Conservation (phyloP, 176 grass and related monocot species). For the Carex cristatella region DNA sequence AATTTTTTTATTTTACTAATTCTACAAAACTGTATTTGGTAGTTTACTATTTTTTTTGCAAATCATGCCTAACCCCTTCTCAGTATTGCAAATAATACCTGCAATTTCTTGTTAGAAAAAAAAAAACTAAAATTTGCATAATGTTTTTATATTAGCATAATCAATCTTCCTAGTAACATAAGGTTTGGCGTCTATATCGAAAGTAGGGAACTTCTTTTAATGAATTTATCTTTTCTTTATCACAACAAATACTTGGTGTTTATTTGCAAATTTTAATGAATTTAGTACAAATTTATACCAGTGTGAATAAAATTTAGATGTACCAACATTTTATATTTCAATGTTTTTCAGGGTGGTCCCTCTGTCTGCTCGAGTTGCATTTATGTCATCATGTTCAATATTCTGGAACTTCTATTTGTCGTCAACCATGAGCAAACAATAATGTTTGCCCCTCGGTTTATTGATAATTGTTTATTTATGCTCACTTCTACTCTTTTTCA, state of each 20-base stretch:
- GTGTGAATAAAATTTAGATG: not conserved
- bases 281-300: not conserved
- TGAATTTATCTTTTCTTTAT: not conserved
- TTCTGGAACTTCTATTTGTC: slow-evolving; percentile 97
- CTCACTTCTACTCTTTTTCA: slow-evolving; percentile 14
- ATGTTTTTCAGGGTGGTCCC: slow-evolving; percentile 60
- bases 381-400: slow-evolving; percentile 93
- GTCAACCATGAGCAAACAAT: slow-evolving; percentile 75
- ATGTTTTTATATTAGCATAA: not conserved
- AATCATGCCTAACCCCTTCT: not conserved
- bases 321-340: not conserved
- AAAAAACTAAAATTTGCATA: not conserved
- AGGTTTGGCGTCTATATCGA: not conserved
- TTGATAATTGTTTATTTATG: not conserved
- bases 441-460: not conserved
- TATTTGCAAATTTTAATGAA: not conserved
- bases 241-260: not conserved
- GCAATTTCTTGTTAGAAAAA: not conserved
- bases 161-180: not conserved
- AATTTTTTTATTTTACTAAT: not conserved
- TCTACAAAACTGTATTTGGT: not conserved
- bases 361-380: slow-evolving; percentile 78
- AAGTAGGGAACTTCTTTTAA: not conserved
- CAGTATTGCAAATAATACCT: not conserved
- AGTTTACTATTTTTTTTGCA: not conserved